Evolutionary conservation across 345 rosid species (phyloP), one percentile per base, ranked within the genome.

Genomic region (Boechera retrofracta): DNA sequence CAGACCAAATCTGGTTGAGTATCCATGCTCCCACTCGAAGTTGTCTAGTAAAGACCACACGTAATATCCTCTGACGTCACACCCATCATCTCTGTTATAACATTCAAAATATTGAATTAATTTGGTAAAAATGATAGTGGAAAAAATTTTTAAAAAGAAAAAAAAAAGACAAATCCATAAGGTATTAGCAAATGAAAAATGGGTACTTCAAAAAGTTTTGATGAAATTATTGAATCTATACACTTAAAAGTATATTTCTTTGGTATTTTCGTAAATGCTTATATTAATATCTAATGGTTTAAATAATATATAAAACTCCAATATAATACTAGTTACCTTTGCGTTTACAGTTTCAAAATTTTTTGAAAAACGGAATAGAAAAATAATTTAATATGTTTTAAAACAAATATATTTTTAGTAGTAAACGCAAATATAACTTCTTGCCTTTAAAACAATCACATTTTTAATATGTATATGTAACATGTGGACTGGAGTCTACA

Each of bases 401-500:
- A 47, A 61, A 72, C 7, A 35, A 0, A 12, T 9, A 45, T 7
- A 39, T 36, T 29, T 10, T 3, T 38, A 54, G n/a, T 41, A 69
- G 64, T 58, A 31, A 69, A 29, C 26, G 18, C 11, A 26, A 51
- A 0, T 41, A 18, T 21, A 4, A 9, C 12, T 13, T 18, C 10
- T 36, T 36, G 41, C 41, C 2, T 35, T 35, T 51, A 51, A 51
- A 53, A 54, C 9, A 35, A 31, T 35, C 9, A 36, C 8, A 36
- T 7, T 36, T 7, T 7, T 36, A 36, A 32, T 57, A 32, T 55
- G 29, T 31, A 35, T 10, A 58, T 2, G 29, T 13, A 60, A 60
- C 68, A 39, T 60, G 67, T 35, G 60, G 49, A 49, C 29, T 5
- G 29, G 13, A n/a, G 53, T 41, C 38, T 70, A 70, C 74, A 70